A percentile compares a stretch with the other conserved stretches of the same genome.
These are phyloP conservation scores for Quercus mongolica DNA, from an alignment of 306 rosid genomes.

Conservation along the genomic window DNA sequence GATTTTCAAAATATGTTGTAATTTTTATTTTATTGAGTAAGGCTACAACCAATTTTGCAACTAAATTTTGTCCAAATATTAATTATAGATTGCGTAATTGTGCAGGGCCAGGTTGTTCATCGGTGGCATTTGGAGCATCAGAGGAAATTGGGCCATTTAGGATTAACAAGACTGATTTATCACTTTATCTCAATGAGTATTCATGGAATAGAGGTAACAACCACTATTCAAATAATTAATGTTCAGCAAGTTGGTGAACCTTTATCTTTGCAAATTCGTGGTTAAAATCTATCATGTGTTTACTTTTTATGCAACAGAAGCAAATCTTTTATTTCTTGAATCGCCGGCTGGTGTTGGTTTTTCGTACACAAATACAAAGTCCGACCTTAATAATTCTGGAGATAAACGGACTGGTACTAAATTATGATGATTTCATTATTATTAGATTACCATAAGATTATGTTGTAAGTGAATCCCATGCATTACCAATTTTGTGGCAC, in stretches of 20 bases:
- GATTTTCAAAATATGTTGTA: too few relatives aligned
- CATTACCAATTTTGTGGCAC: slow-evolving; percentile 24
- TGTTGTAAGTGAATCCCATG: background rate
- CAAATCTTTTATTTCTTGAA: slow-evolving; percentile 78
- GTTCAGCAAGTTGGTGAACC: background rate
- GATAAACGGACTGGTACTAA: slow-evolving; percentile 66
- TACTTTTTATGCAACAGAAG: slow-evolving; percentile 41
- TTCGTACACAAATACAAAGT: slow-evolving; percentile 75
- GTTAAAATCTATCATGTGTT: background rate
- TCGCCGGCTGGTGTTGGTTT: slow-evolving; percentile 96
- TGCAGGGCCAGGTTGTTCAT: slow-evolving; percentile 90
- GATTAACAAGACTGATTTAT: slow-evolving; percentile 54
- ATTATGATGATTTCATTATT: slow-evolving; percentile 1
- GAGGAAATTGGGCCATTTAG: slow-evolving; percentile 91
- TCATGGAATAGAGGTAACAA: slow-evolving; percentile 74
- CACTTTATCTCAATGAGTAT: slow-evolving; percentile 62
- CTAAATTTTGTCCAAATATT: too few relatives aligned
- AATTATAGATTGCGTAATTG: background rate
- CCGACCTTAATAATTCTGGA: slow-evolving; percentile 63
- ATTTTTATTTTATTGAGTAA: too few relatives aligned
- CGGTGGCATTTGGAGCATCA: slow-evolving; percentile 86
- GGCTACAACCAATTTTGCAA: too few relatives aligned
- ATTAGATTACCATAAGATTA: background rate
- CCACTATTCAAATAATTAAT: background rate
- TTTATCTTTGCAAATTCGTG: background rate